These are phyloP conservation scores for Cyberlindnera euphorbiiphila DNA, from an alignment of 805 yeast species.

Conservation along the genomic window DNA sequence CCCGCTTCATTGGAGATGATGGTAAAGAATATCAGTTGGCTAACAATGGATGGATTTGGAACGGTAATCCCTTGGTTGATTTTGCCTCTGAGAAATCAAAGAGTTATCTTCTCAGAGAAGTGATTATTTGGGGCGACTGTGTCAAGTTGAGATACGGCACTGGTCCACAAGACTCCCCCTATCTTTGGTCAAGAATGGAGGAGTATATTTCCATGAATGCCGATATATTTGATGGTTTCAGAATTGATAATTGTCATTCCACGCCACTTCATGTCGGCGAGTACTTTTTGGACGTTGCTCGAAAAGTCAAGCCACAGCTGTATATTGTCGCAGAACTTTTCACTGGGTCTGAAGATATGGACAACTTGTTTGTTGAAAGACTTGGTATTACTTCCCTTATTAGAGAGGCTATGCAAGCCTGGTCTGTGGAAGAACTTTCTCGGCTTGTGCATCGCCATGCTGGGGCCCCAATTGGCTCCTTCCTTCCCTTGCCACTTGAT, in stretches of 20 bases:
- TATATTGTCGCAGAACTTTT: conserved; percentile 94
- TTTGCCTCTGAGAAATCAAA: conserved; percentile 79
- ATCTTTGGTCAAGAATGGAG: conserved; percentile 84
- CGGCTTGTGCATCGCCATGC: conserved; percentile 87
- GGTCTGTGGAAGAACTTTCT: conserved; percentile 83
- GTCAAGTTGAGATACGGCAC: conserved; percentile 85
- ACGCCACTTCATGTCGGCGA: conserved; percentile 96
- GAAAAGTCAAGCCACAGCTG: conserved; percentile 76
- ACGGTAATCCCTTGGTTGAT: conserved; percentile 88
- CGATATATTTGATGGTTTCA: conserved; percentile 72
- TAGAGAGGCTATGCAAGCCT: conserved; percentile 97
- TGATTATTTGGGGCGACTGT: conserved; percentile 97
- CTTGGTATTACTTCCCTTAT: conserved; percentile 85
- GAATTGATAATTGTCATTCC: conserved; percentile 94
- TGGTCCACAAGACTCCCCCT: conserved; percentile 78
- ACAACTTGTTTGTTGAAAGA: conserved; percentile 84
- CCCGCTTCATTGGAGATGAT: conserved; percentile 50
- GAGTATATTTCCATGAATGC: conserved; percentile 73
- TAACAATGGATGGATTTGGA: conserved; percentile 99
- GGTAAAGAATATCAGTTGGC: conserved; percentile 74
- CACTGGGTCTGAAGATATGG: conserved; percentile 89
- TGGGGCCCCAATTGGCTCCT: conserved; percentile 93
- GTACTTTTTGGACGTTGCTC: conserved; percentile 79
- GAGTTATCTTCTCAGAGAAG: conserved; percentile 86
- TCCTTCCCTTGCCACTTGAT: conserved; percentile 74